Evolutionary conservation across 208 protist species (phyloP).

Genomic region (Wallacemonas sp.): DNA sequence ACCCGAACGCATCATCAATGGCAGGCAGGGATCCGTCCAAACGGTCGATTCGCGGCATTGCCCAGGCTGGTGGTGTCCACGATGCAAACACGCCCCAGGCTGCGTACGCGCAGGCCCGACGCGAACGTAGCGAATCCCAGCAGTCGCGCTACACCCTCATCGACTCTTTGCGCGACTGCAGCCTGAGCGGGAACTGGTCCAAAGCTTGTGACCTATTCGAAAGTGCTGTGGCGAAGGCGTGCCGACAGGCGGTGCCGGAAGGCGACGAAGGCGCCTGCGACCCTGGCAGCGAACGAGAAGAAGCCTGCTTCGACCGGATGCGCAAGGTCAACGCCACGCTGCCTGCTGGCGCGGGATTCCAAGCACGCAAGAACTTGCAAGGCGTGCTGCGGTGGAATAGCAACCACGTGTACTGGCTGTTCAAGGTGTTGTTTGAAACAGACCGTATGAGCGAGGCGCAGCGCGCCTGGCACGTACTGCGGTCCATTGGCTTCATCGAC

Average conservation of each 20-base stretch:
- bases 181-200: conserved; percentile 55
- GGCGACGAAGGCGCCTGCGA: background rate
- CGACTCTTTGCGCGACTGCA: conserved; percentile 65
- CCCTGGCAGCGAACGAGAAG: conserved; percentile 13
- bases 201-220: conserved; percentile 60
- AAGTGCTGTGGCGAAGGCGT: conserved; percentile 33
- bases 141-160: conserved; percentile 45
- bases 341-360: conserved; percentile 14
- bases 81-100: conserved; percentile 23
- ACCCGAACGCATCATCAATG: too few relatives aligned
- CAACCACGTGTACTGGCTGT: conserved; percentile 66
- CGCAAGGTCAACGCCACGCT: conserved; percentile 32
- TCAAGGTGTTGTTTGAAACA: conserved; percentile 60
- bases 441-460: conserved; percentile 49
- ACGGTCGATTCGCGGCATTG: conserved; percentile 23
- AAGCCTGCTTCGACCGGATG: conserved; percentile 39
- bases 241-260: conserved; percentile 18
- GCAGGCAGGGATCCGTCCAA: background rate
- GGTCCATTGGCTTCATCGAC: conserved; percentile 62
- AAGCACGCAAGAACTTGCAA: conserved; percentile 17
- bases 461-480: conserved; percentile 70
- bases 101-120: conserved; percentile 16
- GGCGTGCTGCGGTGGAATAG: conserved; percentile 74
- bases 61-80: conserved; percentile 24
- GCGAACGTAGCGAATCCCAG: conserved; percentile 1